Evolutionary conservation across 1,139 yeast genomes (phyloP).

Genomic region (Yamadazyma aaseri): DNA sequence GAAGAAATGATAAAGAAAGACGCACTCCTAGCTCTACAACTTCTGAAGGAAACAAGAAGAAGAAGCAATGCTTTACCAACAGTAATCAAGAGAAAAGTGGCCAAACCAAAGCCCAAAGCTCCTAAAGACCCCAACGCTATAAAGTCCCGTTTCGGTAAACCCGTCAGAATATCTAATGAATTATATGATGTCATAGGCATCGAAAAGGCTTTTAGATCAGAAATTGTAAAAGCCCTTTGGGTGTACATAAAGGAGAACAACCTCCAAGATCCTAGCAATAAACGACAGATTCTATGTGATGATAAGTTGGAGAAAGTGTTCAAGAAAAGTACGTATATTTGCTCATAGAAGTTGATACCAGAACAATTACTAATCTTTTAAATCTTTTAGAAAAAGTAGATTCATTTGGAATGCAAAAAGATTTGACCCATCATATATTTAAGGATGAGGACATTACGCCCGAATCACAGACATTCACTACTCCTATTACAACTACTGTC

Average conservation of each 20-base stretch:
- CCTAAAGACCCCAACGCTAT: conserved; percentile 6
- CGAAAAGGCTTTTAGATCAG: conserved; percentile 57
- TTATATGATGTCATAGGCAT: conserved; percentile 42
- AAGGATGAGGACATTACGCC: conserved; percentile 35
- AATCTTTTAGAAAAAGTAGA: conserved; percentile 41
- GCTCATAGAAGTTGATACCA: neutral
- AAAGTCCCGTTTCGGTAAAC: conserved; percentile 33
- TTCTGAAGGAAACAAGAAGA: conserved; percentile 31
- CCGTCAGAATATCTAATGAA: conserved; percentile 48
- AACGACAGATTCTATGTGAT: conserved; percentile 68
- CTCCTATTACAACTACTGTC: too few relatives aligned
- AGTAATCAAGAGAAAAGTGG: conserved; percentile 7
- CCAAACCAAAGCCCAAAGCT: conserved; percentile 6
- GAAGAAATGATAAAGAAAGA: conserved; percentile 40
- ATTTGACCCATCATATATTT: conserved; percentile 51
- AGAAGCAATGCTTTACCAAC: conserved; percentile 6
- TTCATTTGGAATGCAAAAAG: conserved; percentile 68
- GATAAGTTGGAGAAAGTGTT: conserved; percentile 58
- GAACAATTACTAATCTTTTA: conserved; percentile 5
- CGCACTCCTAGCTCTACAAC: conserved; percentile 45
- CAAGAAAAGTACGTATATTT: conserved; percentile 39
- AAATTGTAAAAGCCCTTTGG: conserved; percentile 74
- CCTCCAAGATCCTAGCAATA: conserved; percentile 69
- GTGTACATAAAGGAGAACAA: conserved; percentile 62
- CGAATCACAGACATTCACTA: conserved; percentile 1